Evolutionary conservation across 495 filamentous ascomycete species (phyloP).

Genomic region (Articulospora tetracladia): DNA sequence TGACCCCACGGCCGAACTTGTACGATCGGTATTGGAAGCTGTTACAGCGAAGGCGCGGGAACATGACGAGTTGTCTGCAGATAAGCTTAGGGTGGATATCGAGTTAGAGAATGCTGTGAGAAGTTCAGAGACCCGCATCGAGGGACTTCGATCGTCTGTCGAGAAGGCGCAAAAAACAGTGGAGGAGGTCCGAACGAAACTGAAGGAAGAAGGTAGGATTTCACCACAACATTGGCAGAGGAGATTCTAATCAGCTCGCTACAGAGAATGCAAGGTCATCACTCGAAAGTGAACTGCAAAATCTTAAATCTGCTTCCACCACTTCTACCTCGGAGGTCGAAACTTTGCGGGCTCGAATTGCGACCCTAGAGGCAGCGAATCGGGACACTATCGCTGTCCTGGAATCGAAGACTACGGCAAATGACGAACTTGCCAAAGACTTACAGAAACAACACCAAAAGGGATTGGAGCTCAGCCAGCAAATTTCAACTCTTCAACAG

Average conservation of each 20-base stretch:
- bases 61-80: constrained; percentile 69
- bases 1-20: constrained; percentile 72
- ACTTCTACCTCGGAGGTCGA: constrained; percentile 74
- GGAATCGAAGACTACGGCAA: constrained; percentile 83
- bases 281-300: constrained; percentile 77
- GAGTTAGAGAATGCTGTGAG: constrained; percentile 87
- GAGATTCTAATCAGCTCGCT: background rate
- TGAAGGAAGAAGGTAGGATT: constrained; percentile 70
- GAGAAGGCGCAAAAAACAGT: constrained; percentile 82
- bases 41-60: constrained; percentile 75
- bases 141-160: constrained; percentile 70
- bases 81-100: constrained; percentile 83
- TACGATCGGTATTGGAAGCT: constrained; percentile 60
- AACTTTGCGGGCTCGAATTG: constrained; percentile 71
- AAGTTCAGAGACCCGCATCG: constrained; percentile 72
- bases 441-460: constrained; percentile 85
- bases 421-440: constrained; percentile 81
- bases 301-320: constrained; percentile 70
- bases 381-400: constrained; percentile 82
- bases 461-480: constrained; percentile 72
- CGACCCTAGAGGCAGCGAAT: constrained; percentile 85
- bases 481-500: constrained; percentile 76
- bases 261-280: constrained; percentile 59
- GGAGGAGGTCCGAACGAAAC: constrained; percentile 69
- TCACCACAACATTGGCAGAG: background rate